phyloP scores from a whole-genome alignment of 139 green algal genomes.

The Micromonas pusilla region DNA sequence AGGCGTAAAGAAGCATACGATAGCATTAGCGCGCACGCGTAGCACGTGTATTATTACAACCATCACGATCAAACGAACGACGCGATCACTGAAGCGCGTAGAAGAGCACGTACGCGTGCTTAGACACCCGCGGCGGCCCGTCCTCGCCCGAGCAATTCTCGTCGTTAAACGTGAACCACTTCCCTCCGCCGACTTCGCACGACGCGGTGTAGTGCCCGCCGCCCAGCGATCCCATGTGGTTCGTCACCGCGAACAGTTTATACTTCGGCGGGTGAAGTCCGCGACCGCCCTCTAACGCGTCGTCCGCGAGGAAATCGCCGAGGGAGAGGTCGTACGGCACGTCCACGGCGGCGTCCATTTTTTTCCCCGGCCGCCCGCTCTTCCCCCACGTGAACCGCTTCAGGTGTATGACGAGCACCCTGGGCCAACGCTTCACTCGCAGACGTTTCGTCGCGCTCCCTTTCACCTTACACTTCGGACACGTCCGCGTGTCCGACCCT shows the following conservation, averaged over 20 bases:
- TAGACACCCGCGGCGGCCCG: too few relatives aligned
- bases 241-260: slow-evolving; percentile 82
- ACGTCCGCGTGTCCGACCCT: slow-evolving; percentile 76
- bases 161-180: too few relatives aligned
- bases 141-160: too few relatives aligned
- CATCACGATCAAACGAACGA: too few relatives aligned
- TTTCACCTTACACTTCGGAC: slow-evolving; percentile 74
- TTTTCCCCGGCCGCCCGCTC: slow-evolving; percentile 56
- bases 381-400: slow-evolving; percentile 95
- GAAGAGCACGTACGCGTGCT: too few relatives aligned
- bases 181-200: slow-evolving; percentile 37
- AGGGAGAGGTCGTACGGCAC: slow-evolving; percentile 79
- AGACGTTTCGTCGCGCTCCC: slow-evolving; percentile 82
- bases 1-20: too few relatives aligned
- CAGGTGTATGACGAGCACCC: slow-evolving; percentile 90
- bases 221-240: slow-evolving; percentile 85
- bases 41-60: too few relatives aligned
- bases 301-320: slow-evolving; percentile 14
- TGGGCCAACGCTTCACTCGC: slow-evolving; percentile 78
- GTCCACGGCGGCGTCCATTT: slow-evolving; percentile 72
- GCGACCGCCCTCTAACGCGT: neutral
- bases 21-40: too few relatives aligned
- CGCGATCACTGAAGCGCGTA: too few relatives aligned
- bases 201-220: slow-evolving; percentile 95
- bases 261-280: slow-evolving; percentile 46